Evolutionary conservation across 2,329 filamentous ascomycete species (phyloP).

Genomic region (Aureobasidium leucospermi): DNA sequence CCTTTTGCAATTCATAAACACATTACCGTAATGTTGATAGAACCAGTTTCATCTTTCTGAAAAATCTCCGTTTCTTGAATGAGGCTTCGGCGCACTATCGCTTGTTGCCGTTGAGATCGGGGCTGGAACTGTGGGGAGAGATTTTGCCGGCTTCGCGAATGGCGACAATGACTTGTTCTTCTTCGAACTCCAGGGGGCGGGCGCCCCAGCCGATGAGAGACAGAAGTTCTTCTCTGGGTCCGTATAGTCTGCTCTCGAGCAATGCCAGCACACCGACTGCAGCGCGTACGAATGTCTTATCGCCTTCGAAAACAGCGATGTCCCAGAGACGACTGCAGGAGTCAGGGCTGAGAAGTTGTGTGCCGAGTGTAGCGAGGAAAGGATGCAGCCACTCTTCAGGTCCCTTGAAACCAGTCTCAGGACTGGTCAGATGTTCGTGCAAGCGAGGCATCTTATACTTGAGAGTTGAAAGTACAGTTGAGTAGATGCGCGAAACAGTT

Average conservation of each 20-base stretch:
- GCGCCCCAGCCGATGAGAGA: conserved; percentile 36
- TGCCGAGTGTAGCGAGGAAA: conserved; percentile 60
- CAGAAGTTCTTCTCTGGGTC: conserved; percentile 36
- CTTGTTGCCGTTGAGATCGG: neutral
- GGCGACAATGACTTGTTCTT: conserved; percentile 33
- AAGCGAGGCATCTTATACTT: conserved; percentile 57
- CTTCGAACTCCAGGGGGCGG: conserved; percentile 28
- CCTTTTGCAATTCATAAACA: conserved; percentile 8
- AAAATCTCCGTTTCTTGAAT: neutral
- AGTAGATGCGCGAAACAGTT: conserved; percentile 63
- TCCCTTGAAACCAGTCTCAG: conserved; percentile 11
- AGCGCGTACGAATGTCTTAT: conserved; percentile 62
- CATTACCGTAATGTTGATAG: conserved; percentile 3
- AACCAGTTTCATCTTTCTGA: neutral
- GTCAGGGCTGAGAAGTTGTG: conserved; percentile 56
- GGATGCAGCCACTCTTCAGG: conserved; percentile 44
- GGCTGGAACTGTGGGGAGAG: neutral
- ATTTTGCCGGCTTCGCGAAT: conserved; percentile 32
- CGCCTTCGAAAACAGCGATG: conserved; percentile 75
- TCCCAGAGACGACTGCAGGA: conserved; percentile 71
- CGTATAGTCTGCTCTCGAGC: conserved; percentile 46
- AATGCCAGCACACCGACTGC: conserved; percentile 57
- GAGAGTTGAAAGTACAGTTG: conserved; percentile 60
- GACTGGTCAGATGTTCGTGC: conserved; percentile 54
- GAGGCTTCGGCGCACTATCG: conserved; percentile 1